Evolutionary conservation across 352 stramenopile species (phyloP), one percentile per base, ranked within the genome.

Genomic region (Phytophthora multivora): DNA sequence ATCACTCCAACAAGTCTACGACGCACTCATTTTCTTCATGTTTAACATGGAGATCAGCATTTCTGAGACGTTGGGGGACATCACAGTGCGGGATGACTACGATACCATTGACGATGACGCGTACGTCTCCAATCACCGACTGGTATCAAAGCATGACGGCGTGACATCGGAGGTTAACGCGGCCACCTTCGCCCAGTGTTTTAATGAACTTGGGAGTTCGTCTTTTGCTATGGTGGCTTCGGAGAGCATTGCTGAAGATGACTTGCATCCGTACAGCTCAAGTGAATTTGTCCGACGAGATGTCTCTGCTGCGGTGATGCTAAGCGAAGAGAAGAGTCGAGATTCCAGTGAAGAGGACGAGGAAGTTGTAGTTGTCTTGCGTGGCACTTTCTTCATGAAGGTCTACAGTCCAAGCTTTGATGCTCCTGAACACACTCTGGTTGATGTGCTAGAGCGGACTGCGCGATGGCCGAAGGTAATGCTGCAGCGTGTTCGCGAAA

Each of bases 11-110:
- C 57, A 83, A 46, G 75, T 83, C 5, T 82, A 62, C 41, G 74
- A 87, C n/a, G 58, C 68, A 12, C 25, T 81, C 10, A 13, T 62
- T 5, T 69, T 55, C 12, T 78, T 70, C 55, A 53, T 72, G 23
- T 35, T 66, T 21, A 81, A 76, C 25, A 72, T 83, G 63, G 72
- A 87, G 46, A 80, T 82, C 51, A 71, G 43, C 25, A 71, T 83
- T 18, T 77, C 72, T 4, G 73, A 79, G 30, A 28, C 56, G 10
- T 35, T 83, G 2, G 73, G 73, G 9, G 48, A 80, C 19, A 55
- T 79, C 12, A 81, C 71, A 2, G 15, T 79, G 0, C 70, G 67
- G 1, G 71, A 83, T 16, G 71, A 83, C 45, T 62, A 76, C 12
- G 64, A 79, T 30, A 53, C 15, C 13, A 5, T 40, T 5, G 43